These are phyloP conservation scores for Mytilinidion resinicola DNA, from an alignment of 495 filamentous ascomycete species.

Conservation along the genomic window DNA sequence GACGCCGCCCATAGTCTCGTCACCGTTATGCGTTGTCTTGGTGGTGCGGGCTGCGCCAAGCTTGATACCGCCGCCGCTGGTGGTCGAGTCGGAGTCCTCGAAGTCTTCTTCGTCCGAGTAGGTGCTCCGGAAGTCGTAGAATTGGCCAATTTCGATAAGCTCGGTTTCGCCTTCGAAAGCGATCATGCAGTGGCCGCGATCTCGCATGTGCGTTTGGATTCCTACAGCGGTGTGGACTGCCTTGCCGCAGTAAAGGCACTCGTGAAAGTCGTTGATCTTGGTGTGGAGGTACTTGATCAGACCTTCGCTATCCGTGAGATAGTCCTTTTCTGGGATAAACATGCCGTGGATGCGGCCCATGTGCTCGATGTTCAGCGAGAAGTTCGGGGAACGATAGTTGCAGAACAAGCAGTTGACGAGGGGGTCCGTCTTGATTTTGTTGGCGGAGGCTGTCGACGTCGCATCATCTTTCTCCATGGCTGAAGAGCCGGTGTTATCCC, in stretches of 20 bases:
- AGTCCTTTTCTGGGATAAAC: slow-evolving; percentile 87
- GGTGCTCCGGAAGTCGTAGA: slow-evolving; percentile 92
- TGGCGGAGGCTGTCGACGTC: slow-evolving; percentile 9
- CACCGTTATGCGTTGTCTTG: slow-evolving; percentile 4
- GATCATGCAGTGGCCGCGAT: slow-evolving; percentile 94
- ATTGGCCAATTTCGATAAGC: slow-evolving; percentile 92
- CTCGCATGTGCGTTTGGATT: slow-evolving; percentile 90
- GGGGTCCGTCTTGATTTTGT: slow-evolving; percentile 28
- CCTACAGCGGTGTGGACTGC: slow-evolving; percentile 64
- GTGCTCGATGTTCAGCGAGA: slow-evolving; percentile 69
- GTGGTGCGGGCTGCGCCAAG: slow-evolving; percentile 31
- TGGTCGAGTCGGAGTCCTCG: slow-evolving; percentile 32
- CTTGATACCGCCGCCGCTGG: slow-evolving; percentile 55
- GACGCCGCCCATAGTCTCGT: slow-evolving; percentile 16
- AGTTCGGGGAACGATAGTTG: slow-evolving; percentile 65
- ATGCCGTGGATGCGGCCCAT: slow-evolving; percentile 92
- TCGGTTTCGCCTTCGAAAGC: slow-evolving; percentile 85
- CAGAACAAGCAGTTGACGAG: slow-evolving; percentile 83
- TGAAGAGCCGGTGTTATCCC: slow-evolving; percentile 8
- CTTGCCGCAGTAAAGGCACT: slow-evolving; percentile 81
- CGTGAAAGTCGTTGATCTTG: slow-evolving; percentile 68
- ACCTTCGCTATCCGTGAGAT: slow-evolving; percentile 72
- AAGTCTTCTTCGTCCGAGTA: slow-evolving; percentile 69
- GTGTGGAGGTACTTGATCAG: slow-evolving; percentile 68
- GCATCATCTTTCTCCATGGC: slow-evolving; percentile 7